phyloP scores from a whole-genome alignment of 371 early-diverging fungal genomes.

The Zychaea mexicana region DNA sequence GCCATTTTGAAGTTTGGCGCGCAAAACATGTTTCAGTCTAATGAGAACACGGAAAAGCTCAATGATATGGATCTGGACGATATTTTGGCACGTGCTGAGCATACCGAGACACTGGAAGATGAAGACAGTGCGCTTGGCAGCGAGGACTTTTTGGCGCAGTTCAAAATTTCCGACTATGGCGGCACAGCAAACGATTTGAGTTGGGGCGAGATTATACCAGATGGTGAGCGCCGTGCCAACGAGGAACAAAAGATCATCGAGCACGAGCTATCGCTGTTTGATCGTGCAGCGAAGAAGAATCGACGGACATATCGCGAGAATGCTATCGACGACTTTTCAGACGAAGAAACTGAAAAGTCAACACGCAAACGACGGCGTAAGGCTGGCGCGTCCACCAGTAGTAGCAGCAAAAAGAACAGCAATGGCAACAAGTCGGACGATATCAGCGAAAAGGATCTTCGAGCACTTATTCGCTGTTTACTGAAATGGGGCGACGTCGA shows the following conservation, averaged over 20 bases:
- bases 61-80: constrained; percentile 96
- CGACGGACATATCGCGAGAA: constrained; percentile 40
- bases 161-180: constrained; percentile 91
- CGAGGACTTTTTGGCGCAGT: constrained; percentile 93
- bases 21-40: constrained; percentile 90
- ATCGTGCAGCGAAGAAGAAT: constrained; percentile 54
- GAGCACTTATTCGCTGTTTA: constrained; percentile 78
- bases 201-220: constrained; percentile 98
- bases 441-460: constrained; percentile 78
- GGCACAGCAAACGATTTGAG: constrained; percentile 73
- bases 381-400: background rate
- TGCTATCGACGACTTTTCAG: constrained; percentile 16
- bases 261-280: constrained; percentile 50
- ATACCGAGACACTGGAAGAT: constrained; percentile 79
- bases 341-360: constrained; percentile 26
- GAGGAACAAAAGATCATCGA: constrained; percentile 64
- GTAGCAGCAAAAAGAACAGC: constrained; percentile 3
- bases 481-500: constrained; percentile 84
- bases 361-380: constrained; percentile 17
- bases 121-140: constrained; percentile 68
- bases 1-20: constrained; percentile 98
- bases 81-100: constrained; percentile 93
- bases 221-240: constrained; percentile 70
- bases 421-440: constrained; percentile 32
- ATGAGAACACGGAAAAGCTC: constrained; percentile 72